These are phyloP conservation scores for Albatrellus sp. DNA, from an alignment of 1,284 basidiomycete genomes.

Conservation along the genomic window DNA sequence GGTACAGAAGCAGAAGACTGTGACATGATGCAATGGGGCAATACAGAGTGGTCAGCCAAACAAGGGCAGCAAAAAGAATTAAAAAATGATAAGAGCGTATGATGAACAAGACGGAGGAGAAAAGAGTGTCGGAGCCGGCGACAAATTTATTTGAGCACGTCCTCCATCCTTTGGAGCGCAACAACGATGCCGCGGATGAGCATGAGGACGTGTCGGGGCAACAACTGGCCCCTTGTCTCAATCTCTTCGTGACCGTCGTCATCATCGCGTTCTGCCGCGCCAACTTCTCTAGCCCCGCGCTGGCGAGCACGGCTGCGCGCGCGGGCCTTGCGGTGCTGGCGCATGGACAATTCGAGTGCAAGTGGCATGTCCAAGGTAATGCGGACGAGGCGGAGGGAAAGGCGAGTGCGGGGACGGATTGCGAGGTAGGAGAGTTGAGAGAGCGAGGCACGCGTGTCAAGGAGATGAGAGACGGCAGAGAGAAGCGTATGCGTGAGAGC, in stretches of 20 bases:
- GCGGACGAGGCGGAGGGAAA: constrained; percentile 71
- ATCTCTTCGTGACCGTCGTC: constrained; percentile 12
- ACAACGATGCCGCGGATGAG: constrained; percentile 48
- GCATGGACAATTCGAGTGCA: constrained; percentile 61
- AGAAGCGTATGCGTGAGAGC: constrained; percentile 67
- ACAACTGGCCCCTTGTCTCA: constrained; percentile 21
- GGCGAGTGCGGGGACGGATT: constrained; percentile 60
- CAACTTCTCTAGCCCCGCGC: constrained; percentile 7
- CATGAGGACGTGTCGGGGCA: constrained; percentile 41
- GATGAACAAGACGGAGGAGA: background rate
- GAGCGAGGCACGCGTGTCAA: constrained; percentile 71
- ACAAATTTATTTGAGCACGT: constrained; percentile 26
- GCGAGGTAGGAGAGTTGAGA: constrained; percentile 70
- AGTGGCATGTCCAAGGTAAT: constrained; percentile 71
- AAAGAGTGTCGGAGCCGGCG: background rate
- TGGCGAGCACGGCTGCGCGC: constrained; percentile 10
- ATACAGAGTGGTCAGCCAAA: background rate
- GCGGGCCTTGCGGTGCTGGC: constrained; percentile 17
- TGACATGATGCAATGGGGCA: background rate
- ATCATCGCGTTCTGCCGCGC: constrained; percentile 7
- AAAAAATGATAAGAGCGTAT: background rate
- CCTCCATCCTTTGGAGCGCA: constrained; percentile 54
- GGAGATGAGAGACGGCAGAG: constrained; percentile 56
- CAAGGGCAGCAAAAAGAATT: background rate
- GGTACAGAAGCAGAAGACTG: background rate